phyloP scores from a whole-genome alignment of 2,329 filamentous ascomycete genomes.

The Talaromyces islandicus region DNA sequence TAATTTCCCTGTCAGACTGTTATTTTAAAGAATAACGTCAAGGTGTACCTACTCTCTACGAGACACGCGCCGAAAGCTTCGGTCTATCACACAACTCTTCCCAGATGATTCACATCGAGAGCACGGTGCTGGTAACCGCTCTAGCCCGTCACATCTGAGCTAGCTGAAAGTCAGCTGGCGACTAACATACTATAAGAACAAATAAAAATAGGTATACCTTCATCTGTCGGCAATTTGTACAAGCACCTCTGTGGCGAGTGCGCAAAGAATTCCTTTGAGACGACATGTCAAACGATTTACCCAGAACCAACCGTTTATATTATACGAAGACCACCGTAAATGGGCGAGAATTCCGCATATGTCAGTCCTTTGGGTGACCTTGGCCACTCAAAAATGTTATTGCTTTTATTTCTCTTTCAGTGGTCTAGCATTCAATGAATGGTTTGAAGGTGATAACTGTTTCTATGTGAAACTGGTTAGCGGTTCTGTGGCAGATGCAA shows the following conservation, averaged over 20 bases:
- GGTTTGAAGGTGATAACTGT: too few relatives aligned
- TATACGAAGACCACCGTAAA: slow-evolving; percentile 13
- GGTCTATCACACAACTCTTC: slow-evolving; percentile 1
- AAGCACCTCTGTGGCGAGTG: background rate
- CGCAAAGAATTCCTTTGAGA: background rate
- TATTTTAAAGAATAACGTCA: background rate
- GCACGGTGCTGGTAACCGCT: background rate
- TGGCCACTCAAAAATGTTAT: too few relatives aligned
- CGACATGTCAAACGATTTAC: background rate
- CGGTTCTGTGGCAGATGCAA: too few relatives aligned
- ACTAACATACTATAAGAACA: background rate
- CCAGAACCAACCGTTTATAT: background rate
- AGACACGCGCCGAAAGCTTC: background rate
- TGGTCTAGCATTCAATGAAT: too few relatives aligned
- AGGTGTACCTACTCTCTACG: background rate
- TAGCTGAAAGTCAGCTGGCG: background rate
- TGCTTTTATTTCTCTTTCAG: too few relatives aligned
- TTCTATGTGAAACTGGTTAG: too few relatives aligned
- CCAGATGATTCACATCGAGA: background rate
- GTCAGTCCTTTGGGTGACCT: too few relatives aligned
- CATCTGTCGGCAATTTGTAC: background rate
- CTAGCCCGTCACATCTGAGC: background rate
- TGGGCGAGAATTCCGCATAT: too few relatives aligned
- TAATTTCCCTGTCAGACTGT: background rate
- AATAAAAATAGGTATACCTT: background rate